A percentile compares a stretch with the other conserved stretches of the same genome.
These are phyloP conservation scores for Kockovaella imperatae DNA, from an alignment of 768 basidiomycete species.

Conservation along the genomic window DNA sequence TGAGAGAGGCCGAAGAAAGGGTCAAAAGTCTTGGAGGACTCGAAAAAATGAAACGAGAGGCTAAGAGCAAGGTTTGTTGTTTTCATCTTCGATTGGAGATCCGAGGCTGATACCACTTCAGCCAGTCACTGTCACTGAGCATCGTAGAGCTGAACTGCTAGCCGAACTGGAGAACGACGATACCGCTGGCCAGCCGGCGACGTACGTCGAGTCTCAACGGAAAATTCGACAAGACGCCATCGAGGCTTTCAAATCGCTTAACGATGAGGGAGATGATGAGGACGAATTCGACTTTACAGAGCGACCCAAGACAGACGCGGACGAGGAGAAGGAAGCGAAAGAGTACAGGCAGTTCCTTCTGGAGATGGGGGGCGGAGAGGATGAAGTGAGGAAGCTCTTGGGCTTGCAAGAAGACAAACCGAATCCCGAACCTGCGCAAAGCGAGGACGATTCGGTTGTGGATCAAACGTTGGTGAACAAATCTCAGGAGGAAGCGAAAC, in stretches of 20 bases:
- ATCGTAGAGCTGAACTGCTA: constrained; percentile 45
- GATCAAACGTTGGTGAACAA: constrained; percentile 14
- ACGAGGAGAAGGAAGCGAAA: constrained; percentile 67
- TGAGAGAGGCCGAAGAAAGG: constrained; percentile 22
- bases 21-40: constrained; percentile 17
- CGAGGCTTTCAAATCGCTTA: constrained; percentile 61
- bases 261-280: constrained; percentile 46
- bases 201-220: constrained; percentile 71
- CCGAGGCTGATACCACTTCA: constrained; percentile 4
- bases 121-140: constrained; percentile 45
- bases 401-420: constrained; percentile 44
- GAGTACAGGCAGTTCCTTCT: constrained; percentile 77
- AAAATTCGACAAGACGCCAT: constrained; percentile 72
- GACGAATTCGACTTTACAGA: constrained; percentile 57
- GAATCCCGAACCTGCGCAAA: constrained; percentile 8
- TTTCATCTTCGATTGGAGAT: background rate
- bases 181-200: constrained; percentile 47
- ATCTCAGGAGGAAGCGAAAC: constrained; percentile 40
- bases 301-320: constrained; percentile 69
- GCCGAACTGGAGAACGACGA: constrained; percentile 17
- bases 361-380: constrained; percentile 59
- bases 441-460: constrained; percentile 37
- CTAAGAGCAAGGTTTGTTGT: constrained; percentile 14
- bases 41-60: constrained; percentile 3
- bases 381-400: constrained; percentile 61